Conservation (phyloP, 257 asterid species). For the Echites panduratus region DNA sequence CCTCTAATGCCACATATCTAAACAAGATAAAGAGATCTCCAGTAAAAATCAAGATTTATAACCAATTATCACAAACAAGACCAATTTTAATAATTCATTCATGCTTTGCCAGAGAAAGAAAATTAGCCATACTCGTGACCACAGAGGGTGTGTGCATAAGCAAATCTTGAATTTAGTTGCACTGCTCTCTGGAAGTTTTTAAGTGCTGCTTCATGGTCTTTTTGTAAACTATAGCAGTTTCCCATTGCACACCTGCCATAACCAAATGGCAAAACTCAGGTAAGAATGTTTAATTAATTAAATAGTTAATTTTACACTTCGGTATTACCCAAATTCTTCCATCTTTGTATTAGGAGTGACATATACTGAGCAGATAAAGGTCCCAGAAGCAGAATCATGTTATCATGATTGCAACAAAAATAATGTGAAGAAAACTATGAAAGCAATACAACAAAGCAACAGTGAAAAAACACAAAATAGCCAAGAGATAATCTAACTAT, state of each 20-base stretch:
- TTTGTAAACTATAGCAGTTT: constrained; percentile 89
- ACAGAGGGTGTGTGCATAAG: constrained; percentile 84
- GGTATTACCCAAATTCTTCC: neutral
- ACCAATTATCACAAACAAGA: neutral
- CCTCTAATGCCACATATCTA: constrained; percentile 85
- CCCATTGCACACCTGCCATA: constrained; percentile 91
- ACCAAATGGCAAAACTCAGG: neutral
- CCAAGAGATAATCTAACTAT: neutral
- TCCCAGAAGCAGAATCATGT: neutral
- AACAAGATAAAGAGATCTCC: constrained; percentile 13
- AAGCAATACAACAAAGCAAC: neutral
- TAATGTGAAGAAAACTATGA: neutral
- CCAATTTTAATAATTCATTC: neutral
- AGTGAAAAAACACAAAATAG: neutral
- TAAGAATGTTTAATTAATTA: neutral
- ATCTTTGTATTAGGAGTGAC: neutral
- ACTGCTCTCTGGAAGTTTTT: constrained; percentile 94
- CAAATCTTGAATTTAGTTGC: constrained; percentile 81
- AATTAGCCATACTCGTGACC: constrained; percentile 79
- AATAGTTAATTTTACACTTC: neutral
- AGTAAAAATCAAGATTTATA: constrained; percentile 14
- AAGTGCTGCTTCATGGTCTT: constrained; percentile 90
- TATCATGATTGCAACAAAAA: neutral
- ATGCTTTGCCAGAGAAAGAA: constrained; percentile 9
- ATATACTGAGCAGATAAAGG: neutral